Conservation (phyloP, 2,329 filamentous ascomycete species). For the Cladosporium sp. region DNA sequence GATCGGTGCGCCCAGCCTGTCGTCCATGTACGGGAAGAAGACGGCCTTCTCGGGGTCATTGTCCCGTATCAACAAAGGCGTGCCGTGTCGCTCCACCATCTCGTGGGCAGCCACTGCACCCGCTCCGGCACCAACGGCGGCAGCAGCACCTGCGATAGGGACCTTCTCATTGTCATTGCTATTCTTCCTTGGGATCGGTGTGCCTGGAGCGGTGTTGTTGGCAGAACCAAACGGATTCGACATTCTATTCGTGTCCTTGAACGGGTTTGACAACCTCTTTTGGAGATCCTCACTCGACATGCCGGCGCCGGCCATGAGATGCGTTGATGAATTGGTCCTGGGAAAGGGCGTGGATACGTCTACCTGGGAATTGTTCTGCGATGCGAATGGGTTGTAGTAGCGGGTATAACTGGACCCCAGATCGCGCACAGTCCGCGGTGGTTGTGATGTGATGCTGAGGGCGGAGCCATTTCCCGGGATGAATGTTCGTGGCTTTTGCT, state of each 20-base stretch:
- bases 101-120: neutral
- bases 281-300: slow-evolving; percentile 28
- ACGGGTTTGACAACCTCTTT: slow-evolving; percentile 36
- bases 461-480: slow-evolving; percentile 29
- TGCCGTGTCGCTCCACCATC: slow-evolving; percentile 19
- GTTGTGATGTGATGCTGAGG: slow-evolving; percentile 30
- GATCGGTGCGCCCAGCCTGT: slow-evolving; percentile 48
- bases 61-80: slow-evolving; percentile 33
- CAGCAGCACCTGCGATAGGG: slow-evolving; percentile 18
- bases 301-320: slow-evolving; percentile 23
- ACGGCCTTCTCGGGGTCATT: slow-evolving; percentile 37
- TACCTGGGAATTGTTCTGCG: slow-evolving; percentile 35
- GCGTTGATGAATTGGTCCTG: slow-evolving; percentile 27
- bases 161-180: slow-evolving; percentile 23
- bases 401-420: slow-evolving; percentile 40
- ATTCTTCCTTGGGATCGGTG: slow-evolving; percentile 19
- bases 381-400: slow-evolving; percentile 42
- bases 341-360: slow-evolving; percentile 32
- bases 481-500: slow-evolving; percentile 21
- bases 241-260: slow-evolving; percentile 32
- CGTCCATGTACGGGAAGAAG: slow-evolving; percentile 47
- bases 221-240: slow-evolving; percentile 31
- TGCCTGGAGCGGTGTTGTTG: slow-evolving; percentile 26
- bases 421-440: slow-evolving; percentile 38
- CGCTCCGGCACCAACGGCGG: slow-evolving; percentile 18